Percentiles rank a stretch among this genome's conserved stretches.
Conservation (phyloP, 805 yeast species). For the Nakazawaea molendinolei region DNA sequence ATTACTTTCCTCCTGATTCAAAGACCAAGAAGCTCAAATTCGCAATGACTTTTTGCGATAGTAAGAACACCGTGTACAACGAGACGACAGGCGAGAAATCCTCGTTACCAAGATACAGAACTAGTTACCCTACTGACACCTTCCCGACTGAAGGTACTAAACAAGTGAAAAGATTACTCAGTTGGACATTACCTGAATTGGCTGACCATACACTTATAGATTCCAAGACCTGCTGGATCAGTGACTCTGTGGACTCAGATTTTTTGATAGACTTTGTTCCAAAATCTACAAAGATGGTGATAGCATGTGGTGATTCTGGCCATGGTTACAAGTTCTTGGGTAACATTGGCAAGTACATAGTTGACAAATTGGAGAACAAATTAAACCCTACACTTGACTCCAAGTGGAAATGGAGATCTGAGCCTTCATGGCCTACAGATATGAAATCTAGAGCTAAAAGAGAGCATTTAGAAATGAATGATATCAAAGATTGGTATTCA, state of each 20-base stretch:
- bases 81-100: constrained; percentile 18
- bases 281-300: constrained; percentile 19
- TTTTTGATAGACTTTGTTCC: constrained; percentile 31
- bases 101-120: constrained; percentile 28
- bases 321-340: constrained; percentile 37
- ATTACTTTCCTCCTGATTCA: constrained; percentile 41
- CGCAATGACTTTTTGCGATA: constrained; percentile 24
- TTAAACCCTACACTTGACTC: constrained; percentile 16
- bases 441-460: constrained; percentile 13
- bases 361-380: constrained; percentile 19
- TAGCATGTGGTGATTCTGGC: constrained; percentile 36
- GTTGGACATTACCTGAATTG: constrained; percentile 29
- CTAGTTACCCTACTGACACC: constrained; percentile 23
- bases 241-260: constrained; percentile 28
- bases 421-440: constrained; percentile 13
- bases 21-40: constrained; percentile 29
- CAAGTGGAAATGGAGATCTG: constrained; percentile 26
- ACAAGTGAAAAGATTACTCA: constrained; percentile 22
- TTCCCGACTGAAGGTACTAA: constrained; percentile 23
- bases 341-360: constrained; percentile 32
- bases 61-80: constrained; percentile 18
- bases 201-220: constrained; percentile 17
- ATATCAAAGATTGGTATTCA: constrained; percentile 12
- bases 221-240: constrained; percentile 16
- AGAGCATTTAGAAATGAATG: constrained; percentile 13